These are phyloP conservation scores for Pleurotus djamor DNA, from an alignment of 768 basidiomycete genomes.

Conservation along the genomic window DNA sequence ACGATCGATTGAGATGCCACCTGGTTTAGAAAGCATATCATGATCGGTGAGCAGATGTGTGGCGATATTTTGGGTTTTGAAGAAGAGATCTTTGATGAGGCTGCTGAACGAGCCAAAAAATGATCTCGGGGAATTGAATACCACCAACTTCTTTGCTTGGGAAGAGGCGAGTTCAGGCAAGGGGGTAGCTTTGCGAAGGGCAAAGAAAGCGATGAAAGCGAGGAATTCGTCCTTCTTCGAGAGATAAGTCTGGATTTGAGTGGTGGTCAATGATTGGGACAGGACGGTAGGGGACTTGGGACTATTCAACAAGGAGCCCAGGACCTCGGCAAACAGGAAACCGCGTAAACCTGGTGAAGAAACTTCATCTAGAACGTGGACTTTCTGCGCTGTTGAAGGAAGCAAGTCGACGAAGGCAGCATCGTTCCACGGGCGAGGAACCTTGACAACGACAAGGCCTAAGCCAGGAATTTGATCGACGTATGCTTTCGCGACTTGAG, in stretches of 20 bases:
- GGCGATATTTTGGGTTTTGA: conserved; percentile 44
- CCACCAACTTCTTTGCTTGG: conserved; percentile 51
- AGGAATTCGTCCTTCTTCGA: conserved; percentile 40
- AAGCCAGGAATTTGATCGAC: conserved; percentile 43
- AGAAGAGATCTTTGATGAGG: conserved; percentile 59
- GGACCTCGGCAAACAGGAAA: conserved; percentile 69
- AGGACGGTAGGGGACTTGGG: conserved; percentile 37
- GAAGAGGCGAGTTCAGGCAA: conserved; percentile 23
- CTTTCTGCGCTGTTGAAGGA: conserved; percentile 52
- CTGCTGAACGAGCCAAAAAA: conserved; percentile 54
- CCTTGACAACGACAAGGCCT: conserved; percentile 70
- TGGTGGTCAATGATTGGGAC: conserved; percentile 57
- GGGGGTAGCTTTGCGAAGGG: not conserved
- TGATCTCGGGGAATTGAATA: conserved; percentile 61
- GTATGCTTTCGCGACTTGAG: conserved; percentile 58
- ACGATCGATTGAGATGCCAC: conserved; percentile 67
- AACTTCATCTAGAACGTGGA: conserved; percentile 83
- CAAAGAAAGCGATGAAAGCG: conserved; percentile 30
- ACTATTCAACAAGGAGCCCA: conserved; percentile 50
- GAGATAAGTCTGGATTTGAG: conserved; percentile 51
- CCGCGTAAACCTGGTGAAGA: conserved; percentile 61
- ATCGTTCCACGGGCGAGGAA: conserved; percentile 83
- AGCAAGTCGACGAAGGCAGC: conserved; percentile 56
- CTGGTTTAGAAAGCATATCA: conserved; percentile 74
- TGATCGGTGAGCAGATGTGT: conserved; percentile 65